Percentiles rank a stretch among this genome's conserved stretches.
These are phyloP conservation scores for Scytalidium sp. DNA, from an alignment of 2,329 filamentous ascomycete genomes.

Conservation along the genomic window DNA sequence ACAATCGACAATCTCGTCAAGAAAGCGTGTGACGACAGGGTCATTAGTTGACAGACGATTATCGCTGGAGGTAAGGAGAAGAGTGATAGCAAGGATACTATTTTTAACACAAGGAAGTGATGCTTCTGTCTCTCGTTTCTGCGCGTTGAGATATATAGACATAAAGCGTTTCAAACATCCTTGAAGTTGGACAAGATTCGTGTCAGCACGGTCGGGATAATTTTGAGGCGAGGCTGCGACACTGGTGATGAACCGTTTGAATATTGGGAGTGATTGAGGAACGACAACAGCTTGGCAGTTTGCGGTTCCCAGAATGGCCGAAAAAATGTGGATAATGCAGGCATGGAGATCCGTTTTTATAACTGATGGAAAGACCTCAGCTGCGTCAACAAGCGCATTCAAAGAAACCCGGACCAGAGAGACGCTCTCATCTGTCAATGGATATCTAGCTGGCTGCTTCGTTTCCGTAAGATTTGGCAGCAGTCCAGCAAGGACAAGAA, in stretches of 20 bases:
- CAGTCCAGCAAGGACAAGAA: slow-evolving; percentile 83
- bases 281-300: slow-evolving; percentile 85
- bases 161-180: slow-evolving; percentile 82
- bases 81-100: slow-evolving; percentile 80
- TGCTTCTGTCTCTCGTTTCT: slow-evolving; percentile 70
- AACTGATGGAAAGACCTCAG: slow-evolving; percentile 91
- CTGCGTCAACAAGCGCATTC: slow-evolving; percentile 87
- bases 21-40: slow-evolving; percentile 68
- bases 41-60: slow-evolving; percentile 74
- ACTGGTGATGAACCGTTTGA: slow-evolving; percentile 84
- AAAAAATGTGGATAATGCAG: slow-evolving; percentile 95
- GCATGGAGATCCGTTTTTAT: slow-evolving; percentile 96
- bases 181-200: slow-evolving; percentile 58
- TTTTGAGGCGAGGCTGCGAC: slow-evolving; percentile 52
- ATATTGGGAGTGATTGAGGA: slow-evolving; percentile 83
- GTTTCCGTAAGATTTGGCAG: slow-evolving; percentile 76
- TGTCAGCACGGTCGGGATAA: slow-evolving; percentile 33
- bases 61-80: slow-evolving; percentile 79
- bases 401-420: slow-evolving; percentile 76
- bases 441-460: slow-evolving; percentile 60
- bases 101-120: slow-evolving; percentile 92
- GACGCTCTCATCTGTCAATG: slow-evolving; percentile 84
- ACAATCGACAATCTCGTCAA: slow-evolving; percentile 82
- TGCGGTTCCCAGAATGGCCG: slow-evolving; percentile 84
- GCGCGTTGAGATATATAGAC: slow-evolving; percentile 71